A percentile compares a stretch with the other conserved stretches of the same genome.
phyloP scores from a whole-genome alignment of 2,329 filamentous ascomycete species.

The Apiospora koreana region DNA sequence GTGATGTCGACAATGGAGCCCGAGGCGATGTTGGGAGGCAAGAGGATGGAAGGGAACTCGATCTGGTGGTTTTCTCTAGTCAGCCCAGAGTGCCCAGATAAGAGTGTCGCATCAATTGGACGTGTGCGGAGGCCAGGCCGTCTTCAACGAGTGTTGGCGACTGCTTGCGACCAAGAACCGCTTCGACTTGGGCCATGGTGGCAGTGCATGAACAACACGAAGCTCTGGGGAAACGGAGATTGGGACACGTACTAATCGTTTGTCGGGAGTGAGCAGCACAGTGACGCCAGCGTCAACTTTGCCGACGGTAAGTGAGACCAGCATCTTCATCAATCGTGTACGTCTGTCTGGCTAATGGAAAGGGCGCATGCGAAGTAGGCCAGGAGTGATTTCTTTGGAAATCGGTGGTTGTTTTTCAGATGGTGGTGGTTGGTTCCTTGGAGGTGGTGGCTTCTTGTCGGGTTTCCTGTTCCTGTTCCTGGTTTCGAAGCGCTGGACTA shows the following conservation, averaged over 20 bases:
- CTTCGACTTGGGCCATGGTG: background rate
- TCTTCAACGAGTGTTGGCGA: slow-evolving; percentile 5
- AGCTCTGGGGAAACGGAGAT: slow-evolving; percentile 1
- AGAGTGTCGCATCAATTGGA: slow-evolving; percentile 19
- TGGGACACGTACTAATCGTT: slow-evolving; percentile 73
- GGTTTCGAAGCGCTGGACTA: background rate
- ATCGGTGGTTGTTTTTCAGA: background rate
- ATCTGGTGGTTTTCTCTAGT: slow-evolving; percentile 60
- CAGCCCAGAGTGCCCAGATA: slow-evolving; percentile 21
- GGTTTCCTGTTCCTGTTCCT: background rate
- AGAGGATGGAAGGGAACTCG: slow-evolving; percentile 96
- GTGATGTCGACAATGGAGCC: slow-evolving; percentile 98
- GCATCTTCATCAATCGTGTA: slow-evolving; percentile 58
- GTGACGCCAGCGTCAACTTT: slow-evolving; percentile 99
- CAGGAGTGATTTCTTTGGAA: background rate
- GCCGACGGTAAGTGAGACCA: slow-evolving; percentile 96
- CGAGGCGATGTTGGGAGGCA: slow-evolving; percentile 91
- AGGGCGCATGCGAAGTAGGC: background rate
- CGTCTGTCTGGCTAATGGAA: background rate
- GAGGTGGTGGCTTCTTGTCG: background rate
- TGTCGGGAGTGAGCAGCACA: slow-evolving; percentile 94
- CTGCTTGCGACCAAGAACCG: slow-evolving; percentile 19
- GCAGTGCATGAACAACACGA: background rate
- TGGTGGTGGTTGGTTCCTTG: too few species aligned
- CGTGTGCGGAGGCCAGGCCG: background rate